phyloP scores from a whole-genome alignment of 306 rosid species.

The Biancaea sappan region DNA sequence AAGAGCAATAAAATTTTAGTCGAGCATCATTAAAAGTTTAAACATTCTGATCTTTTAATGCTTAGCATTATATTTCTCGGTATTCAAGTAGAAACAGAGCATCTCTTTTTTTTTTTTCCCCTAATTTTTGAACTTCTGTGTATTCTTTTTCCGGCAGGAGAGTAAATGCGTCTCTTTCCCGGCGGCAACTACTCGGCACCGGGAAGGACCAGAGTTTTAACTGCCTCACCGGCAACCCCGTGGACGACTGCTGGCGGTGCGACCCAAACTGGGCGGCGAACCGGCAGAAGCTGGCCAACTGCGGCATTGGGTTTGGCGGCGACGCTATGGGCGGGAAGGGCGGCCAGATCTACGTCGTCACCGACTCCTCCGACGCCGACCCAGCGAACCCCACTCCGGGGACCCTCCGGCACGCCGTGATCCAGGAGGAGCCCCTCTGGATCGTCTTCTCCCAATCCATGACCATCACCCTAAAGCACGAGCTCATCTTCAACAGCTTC shows the following conservation, averaged over 20 bases:
- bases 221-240: conserved; percentile 81
- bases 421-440: conserved; percentile 91
- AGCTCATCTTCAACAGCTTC: conserved; percentile 84
- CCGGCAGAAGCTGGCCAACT: conserved; percentile 85
- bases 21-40: background rate
- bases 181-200: conserved; percentile 49
- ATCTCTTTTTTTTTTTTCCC: background rate
- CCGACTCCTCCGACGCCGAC: conserved; percentile 89
- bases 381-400: conserved; percentile 77
- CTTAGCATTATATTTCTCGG: conserved; percentile 28
- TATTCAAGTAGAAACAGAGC: conserved; percentile 34
- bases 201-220: conserved; percentile 36
- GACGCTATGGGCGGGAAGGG: conserved; percentile 87
- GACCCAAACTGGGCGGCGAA: conserved; percentile 58
- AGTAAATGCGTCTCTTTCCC: conserved; percentile 60
- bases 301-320: conserved; percentile 85
- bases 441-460: conserved; percentile 70
- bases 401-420: conserved; percentile 94
- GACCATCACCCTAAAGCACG: conserved; percentile 76
- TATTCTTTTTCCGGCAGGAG: conserved; percentile 47
- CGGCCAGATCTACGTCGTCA: conserved; percentile 87
- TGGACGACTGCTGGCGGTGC: conserved; percentile 98
- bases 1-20: background rate
- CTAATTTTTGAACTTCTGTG: background rate
- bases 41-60: background rate